These are phyloP conservation scores for Blastobotrys capitulatus DNA, from an alignment of 1,139 yeast species.

Conservation along the genomic window DNA sequence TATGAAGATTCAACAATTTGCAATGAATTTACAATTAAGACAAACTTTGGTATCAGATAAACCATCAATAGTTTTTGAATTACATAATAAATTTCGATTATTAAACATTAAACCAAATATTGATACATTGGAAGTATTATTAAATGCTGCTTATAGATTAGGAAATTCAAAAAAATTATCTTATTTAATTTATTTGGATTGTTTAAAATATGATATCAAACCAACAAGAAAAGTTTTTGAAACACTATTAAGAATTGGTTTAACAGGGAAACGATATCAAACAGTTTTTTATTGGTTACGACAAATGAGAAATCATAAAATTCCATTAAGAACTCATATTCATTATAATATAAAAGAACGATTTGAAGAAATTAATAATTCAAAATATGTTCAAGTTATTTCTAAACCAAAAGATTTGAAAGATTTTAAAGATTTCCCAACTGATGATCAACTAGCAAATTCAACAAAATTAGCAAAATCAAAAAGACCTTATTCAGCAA, in stretches of 20 bases:
- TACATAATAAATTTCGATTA: conserved; percentile 19
- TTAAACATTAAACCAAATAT: conserved; percentile 21
- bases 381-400: conserved; percentile 11
- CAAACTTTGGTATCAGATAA: background rate
- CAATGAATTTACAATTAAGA: conserved; percentile 3
- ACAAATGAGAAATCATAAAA: conserved; percentile 23
- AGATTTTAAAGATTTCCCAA: conserved; percentile 13
- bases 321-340: conserved; percentile 18
- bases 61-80: background rate
- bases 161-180: conserved; percentile 30
- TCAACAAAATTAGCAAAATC: conserved; percentile 8
- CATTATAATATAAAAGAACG: conserved; percentile 19
- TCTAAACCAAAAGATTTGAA: conserved; percentile 1
- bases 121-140: conserved; percentile 26
- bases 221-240: conserved; percentile 25
- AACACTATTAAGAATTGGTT: conserved; percentile 25
- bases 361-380: conserved; percentile 14
- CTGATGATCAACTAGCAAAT: conserved; percentile 16
- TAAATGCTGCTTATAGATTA: conserved; percentile 26
- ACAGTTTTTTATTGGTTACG: conserved; percentile 23
- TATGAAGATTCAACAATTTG: background rate
- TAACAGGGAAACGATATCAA: conserved; percentile 23
- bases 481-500: conserved; percentile 15
- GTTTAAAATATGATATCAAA: conserved; percentile 10
- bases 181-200: conserved; percentile 25